Evolutionary conservation across 768 basidiomycete genomes (phyloP), one percentile per base, ranked within the genome.

Genomic region (Trametes elegans): DNA sequence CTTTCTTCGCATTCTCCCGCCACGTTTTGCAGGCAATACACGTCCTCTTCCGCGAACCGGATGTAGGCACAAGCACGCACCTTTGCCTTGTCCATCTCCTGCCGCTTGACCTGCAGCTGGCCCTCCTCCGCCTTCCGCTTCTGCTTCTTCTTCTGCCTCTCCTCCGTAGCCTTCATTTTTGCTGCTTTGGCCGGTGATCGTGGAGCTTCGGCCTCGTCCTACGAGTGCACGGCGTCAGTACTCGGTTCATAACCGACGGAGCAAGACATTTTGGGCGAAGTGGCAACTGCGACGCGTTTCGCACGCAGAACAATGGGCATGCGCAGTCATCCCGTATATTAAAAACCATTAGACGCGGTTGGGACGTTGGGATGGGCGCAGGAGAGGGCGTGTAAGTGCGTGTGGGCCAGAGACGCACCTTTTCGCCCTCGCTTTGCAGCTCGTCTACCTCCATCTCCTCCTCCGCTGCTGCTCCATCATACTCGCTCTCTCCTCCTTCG

Each of bases 11-110:
- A 31, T 14, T 21, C 13, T 24, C 10, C 28, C n/a, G 3, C 2
- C 7, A 4, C 45, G 8, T 23, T 13, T 19, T 9, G 21, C 11
- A 32, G 43, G 28, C 9, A 24, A 7, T 16, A 27, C 19, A n/a
- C 6, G 26, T 9, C 11, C 4, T 8, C 31, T 23, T 19, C 4
- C 14, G 27, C 32, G 28, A 35, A 18, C 34, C 29, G 16, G 16
- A 32, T 3, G 5, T 23, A 34, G 26, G 1, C 6, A 4, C 27
- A 1, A n/a, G 19, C n/a, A 50, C 70, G 16, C 60, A 87, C 90
- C 77, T 93, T 94, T 23, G 85, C 88, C 68, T 91, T 92, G 74
- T 92, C 88, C 86, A 94, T 90, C 65, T 85, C 88, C 64, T 87
- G 81, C 58, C 90, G 75, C 75, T 86, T 89, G 41, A 70, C 78